A percentile compares a stretch with the other conserved stretches of the same genome.
Evolutionary conservation across 2,329 filamentous ascomycete genomes (phyloP).

Genomic region (Fusarium sp.): DNA sequence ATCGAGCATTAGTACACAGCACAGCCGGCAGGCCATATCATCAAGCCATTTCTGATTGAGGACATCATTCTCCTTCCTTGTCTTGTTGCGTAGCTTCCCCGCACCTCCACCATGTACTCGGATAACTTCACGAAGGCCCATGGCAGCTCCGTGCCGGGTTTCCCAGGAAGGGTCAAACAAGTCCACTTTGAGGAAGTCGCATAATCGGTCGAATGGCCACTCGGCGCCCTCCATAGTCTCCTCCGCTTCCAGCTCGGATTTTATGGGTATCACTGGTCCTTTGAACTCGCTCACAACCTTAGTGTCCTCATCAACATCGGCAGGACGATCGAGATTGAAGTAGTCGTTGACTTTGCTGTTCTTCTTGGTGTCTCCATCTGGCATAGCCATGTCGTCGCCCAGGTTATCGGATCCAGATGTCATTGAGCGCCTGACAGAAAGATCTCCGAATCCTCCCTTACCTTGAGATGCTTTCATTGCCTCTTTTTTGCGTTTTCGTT

Average conservation of each 20-base stretch:
- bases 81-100: conserved; percentile 76
- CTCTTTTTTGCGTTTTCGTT: conserved; percentile 91
- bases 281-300: conserved; percentile 98
- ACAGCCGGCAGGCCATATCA: conserved; percentile 92
- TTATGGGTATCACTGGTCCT: conserved; percentile 79
- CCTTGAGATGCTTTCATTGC: conserved; percentile 85
- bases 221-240: conserved; percentile 79
- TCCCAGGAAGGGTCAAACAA: conserved; percentile 96
- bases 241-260: conserved; percentile 84
- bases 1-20: conserved; percentile 96
- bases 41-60: conserved; percentile 89
- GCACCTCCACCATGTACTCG: conserved; percentile 91
- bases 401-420: conserved; percentile 69
- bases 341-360: conserved; percentile 80
- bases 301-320: conserved; percentile 83
- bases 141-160: conserved; percentile 92
- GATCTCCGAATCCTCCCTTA: conserved; percentile 88
- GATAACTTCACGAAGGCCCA: conserved; percentile 90
- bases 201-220: conserved; percentile 94
- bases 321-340: conserved; percentile 83
- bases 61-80: conserved; percentile 75
- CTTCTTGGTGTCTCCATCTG: conserved; percentile 62
- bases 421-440: conserved; percentile 72
- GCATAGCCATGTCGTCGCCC: conserved; percentile 65
- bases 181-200: conserved; percentile 92